phyloP scores from a whole-genome alignment of 768 basidiomycete species.

The Imleria badia region DNA sequence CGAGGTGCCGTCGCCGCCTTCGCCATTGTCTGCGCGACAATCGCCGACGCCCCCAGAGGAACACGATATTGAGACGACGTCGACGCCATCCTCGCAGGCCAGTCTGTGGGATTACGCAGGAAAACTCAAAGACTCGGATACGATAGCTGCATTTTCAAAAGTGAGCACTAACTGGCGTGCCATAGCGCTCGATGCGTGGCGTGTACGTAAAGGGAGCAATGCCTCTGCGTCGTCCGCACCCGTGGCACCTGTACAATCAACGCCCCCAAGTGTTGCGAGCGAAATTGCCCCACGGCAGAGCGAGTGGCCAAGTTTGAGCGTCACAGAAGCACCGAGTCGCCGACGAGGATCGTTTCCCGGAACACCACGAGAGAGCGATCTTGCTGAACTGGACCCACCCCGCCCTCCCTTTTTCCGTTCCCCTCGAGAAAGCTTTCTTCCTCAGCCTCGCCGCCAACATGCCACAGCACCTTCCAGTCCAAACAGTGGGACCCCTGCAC shows the following conservation, averaged over 20 bases:
- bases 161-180: slow-evolving; percentile 76
- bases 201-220: slow-evolving; percentile 19
- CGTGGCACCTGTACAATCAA: neutral
- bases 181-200: slow-evolving; percentile 43
- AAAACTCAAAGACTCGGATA: slow-evolving; percentile 70
- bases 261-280: slow-evolving; percentile 23
- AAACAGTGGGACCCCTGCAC: slow-evolving; percentile 7
- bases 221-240: slow-evolving; percentile 3
- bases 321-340: slow-evolving; percentile 3
- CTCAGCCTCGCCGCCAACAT: slow-evolving; percentile 31
- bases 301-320: slow-evolving; percentile 13
- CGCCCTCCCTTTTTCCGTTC: slow-evolving; percentile 58
- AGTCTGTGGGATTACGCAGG: slow-evolving; percentile 71
- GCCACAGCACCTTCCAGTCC: slow-evolving; percentile 35
- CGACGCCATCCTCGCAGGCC: slow-evolving; percentile 30
- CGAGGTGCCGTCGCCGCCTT: slow-evolving; percentile 42
- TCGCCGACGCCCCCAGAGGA: slow-evolving; percentile 27
- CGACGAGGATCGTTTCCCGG: slow-evolving; percentile 44
- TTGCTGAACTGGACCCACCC: slow-evolving; percentile 46
- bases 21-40: slow-evolving; percentile 32
- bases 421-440: slow-evolving; percentile 55
- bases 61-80: slow-evolving; percentile 10
- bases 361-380: slow-evolving; percentile 35
- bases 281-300: slow-evolving; percentile 17
- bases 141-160: slow-evolving; percentile 68